Percentiles rank a stretch among this genome's conserved stretches.
Evolutionary conservation across 768 basidiomycete species (phyloP).

Genomic region (Kwoniella heveanensis): DNA sequence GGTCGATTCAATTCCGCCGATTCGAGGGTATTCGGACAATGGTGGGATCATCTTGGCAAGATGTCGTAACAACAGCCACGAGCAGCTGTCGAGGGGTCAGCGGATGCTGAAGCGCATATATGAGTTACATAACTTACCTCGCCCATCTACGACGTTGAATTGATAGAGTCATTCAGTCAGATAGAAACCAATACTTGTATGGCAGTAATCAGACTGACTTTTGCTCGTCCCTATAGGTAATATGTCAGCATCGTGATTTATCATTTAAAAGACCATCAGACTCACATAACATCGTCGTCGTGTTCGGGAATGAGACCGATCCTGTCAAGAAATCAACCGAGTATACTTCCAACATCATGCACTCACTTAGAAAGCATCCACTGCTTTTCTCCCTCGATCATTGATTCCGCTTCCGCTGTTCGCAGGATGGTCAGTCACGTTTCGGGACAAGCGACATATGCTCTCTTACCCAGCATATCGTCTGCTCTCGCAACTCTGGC

Average conservation of each 20-base stretch:
- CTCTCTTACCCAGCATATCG: conserved; percentile 62
- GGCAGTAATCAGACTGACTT: conserved; percentile 54
- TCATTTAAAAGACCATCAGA: background rate
- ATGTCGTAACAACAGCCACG: conserved; percentile 74
- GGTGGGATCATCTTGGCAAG: conserved; percentile 61
- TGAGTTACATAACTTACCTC: conserved; percentile 19
- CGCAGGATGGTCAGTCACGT: background rate
- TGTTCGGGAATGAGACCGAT: conserved; percentile 79
- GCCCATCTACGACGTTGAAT: conserved; percentile 18
- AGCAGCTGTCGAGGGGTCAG: conserved; percentile 61
- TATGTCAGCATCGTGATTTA: conserved; percentile 59
- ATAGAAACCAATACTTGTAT: background rate
- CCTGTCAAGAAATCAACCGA: conserved; percentile 22
- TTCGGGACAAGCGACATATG: background rate
- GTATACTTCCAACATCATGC: no score
- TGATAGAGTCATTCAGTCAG: background rate
- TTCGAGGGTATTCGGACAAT: conserved; percentile 12
- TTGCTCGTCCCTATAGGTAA: conserved; percentile 76
- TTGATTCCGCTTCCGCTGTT: conserved; percentile 62
- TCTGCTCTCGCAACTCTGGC: conserved; percentile 66
- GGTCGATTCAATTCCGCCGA: background rate
- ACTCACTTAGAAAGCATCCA: conserved; percentile 70
- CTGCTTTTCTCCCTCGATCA: conserved; percentile 72
- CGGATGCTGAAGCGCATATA: background rate
- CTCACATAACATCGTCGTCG: conserved; percentile 60